These are phyloP conservation scores for Aspergillus thermomutatus DNA, from an alignment of 2,329 filamentous ascomycete species.

Conservation along the genomic window DNA sequence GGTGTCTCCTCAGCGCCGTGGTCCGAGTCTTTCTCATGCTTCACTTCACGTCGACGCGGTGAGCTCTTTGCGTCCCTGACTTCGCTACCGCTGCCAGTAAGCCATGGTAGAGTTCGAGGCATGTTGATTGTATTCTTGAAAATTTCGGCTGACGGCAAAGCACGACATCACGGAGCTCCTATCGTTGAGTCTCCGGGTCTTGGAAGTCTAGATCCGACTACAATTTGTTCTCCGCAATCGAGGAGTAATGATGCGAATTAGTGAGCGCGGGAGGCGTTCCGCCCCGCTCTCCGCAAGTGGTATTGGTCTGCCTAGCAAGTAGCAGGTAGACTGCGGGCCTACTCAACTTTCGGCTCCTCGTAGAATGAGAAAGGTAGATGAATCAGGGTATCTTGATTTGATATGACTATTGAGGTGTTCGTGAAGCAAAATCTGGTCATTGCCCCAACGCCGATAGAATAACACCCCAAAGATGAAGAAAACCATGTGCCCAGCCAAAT, in stretches of 20 bases:
- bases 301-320: background rate
- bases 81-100: constrained; percentile 22
- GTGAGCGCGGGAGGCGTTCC: constrained; percentile 8
- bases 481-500: background rate
- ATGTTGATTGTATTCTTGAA: constrained; percentile 22
- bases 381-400: background rate
- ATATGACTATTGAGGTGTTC: background rate
- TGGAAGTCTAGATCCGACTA: background rate
- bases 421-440: background rate
- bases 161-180: background rate
- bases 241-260: constrained; percentile 8
- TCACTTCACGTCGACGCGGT: constrained; percentile 20
- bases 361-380: background rate
- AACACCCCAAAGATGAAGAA: background rate
- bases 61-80: constrained; percentile 13
- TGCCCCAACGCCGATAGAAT: background rate
- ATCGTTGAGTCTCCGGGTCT: background rate
- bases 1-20: constrained; percentile 11
- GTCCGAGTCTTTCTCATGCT: constrained; percentile 11
- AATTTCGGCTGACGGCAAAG: background rate
- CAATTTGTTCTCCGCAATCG: background rate
- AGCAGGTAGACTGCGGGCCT: background rate
- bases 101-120: constrained; percentile 47
- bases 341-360: background rate
- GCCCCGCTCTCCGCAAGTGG: constrained; percentile 13